Conservation (phyloP, 345 rosid genomes). For the Aurinia saxatilis region DNA sequence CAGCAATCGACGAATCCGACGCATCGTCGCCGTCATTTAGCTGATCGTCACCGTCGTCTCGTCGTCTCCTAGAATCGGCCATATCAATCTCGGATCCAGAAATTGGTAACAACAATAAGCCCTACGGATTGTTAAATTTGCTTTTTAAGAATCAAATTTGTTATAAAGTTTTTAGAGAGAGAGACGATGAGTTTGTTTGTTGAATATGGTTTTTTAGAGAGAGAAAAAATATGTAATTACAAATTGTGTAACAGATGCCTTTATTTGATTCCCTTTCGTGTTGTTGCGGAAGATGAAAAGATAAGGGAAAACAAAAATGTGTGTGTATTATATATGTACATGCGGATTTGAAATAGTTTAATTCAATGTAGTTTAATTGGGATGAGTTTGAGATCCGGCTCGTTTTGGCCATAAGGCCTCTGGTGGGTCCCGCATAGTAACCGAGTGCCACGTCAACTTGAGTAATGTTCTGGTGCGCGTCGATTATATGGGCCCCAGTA, state of each 20-base stretch:
- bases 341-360: slow-evolving; percentile 11
- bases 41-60: slow-evolving; percentile 33
- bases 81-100: slow-evolving; percentile 40
- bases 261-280: slow-evolving; percentile 3
- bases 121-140: slow-evolving; percentile 7
- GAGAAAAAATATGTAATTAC: not conserved
- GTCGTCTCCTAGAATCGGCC: slow-evolving; percentile 43
- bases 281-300: slow-evolving; percentile 2
- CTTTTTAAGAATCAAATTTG: no score
- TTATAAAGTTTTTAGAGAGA: no score
- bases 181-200: not conserved
- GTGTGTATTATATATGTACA: not conserved
- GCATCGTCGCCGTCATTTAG: slow-evolving; percentile 35
- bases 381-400: slow-evolving; percentile 20
- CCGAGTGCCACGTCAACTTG: slow-evolving; percentile 26
- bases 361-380: not conserved
- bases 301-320: not conserved
- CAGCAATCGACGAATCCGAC: slow-evolving; percentile 20
- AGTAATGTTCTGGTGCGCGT: slow-evolving; percentile 3
- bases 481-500: slow-evolving; percentile 8
- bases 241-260: slow-evolving; percentile 8
- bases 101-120: not conserved
- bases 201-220: not conserved
- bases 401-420: not conserved
- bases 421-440: not conserved